Conservation (phyloP, 352 stramenopile genomes). For the Globisporangium echinulatum region DNA sequence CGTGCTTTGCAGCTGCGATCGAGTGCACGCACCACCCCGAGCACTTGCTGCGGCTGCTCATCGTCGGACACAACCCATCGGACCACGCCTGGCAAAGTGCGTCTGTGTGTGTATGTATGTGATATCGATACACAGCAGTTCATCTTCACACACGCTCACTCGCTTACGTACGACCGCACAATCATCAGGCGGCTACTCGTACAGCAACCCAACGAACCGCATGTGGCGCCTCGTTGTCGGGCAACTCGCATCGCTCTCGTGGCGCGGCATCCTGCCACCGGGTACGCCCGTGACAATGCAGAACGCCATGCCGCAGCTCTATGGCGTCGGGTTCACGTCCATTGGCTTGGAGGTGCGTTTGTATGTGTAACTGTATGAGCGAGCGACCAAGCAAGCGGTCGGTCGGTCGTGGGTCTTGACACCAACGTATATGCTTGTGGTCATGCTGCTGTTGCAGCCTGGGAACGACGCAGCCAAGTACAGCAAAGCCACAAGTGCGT, state of each 20-base stretch:
- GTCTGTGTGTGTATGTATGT: slow-evolving; percentile 44
- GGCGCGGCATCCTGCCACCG: slow-evolving; percentile 53
- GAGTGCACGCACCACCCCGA: slow-evolving; percentile 65
- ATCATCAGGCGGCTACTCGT: slow-evolving; percentile 9
- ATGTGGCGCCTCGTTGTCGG: slow-evolving; percentile 86
- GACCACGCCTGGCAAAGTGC: slow-evolving; percentile 84
- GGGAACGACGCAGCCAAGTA: slow-evolving; percentile 84
- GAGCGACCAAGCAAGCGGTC: too few relatives aligned
- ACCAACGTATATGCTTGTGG: too few relatives aligned
- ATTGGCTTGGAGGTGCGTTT: slow-evolving; percentile 66
- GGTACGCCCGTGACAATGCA: slow-evolving; percentile 57
- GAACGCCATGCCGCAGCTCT: slow-evolving; percentile 55
- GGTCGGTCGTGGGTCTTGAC: too few relatives aligned
- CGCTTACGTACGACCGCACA: background rate
- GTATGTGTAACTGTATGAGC: background rate
- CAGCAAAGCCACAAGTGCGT: slow-evolving; percentile 57
- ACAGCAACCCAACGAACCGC: slow-evolving; percentile 83
- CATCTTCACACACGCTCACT: background rate
- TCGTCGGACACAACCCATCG: slow-evolving; percentile 87
- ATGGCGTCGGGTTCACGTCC: slow-evolving; percentile 77
- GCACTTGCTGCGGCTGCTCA: slow-evolving; percentile 61
- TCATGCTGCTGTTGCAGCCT: slow-evolving; percentile 25
- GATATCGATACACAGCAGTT: slow-evolving; percentile 7
- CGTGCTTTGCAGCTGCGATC: slow-evolving; percentile 47
- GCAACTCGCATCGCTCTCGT: slow-evolving; percentile 39